Percentiles rank a stretch among this genome's conserved stretches.
Evolutionary conservation across 2,329 filamentous ascomycete genomes (phyloP).

Genomic region (Ophiocordyceps sinensis): DNA sequence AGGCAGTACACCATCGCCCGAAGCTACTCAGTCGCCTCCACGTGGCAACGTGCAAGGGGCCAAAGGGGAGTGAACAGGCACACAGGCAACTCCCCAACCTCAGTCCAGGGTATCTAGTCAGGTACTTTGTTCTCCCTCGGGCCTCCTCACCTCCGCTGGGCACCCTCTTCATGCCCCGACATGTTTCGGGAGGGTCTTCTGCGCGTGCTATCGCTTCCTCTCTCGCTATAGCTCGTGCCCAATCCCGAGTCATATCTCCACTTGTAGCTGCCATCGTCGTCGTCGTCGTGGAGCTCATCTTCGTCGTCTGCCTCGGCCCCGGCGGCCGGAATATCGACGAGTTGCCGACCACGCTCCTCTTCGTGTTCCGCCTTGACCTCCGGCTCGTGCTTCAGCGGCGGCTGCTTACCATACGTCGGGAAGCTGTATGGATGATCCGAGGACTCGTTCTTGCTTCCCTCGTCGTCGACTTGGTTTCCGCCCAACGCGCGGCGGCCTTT

Average conservation of each 20-base stretch:
- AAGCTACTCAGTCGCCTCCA: not conserved
- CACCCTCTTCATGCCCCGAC: constrained; percentile 5
- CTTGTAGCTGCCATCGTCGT: constrained; percentile 14
- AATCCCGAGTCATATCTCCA: constrained; percentile 30
- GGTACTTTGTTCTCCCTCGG: too few species aligned
- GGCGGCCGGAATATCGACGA: constrained; percentile 19
- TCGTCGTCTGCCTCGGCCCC: constrained; percentile 33
- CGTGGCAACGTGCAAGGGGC: too few species aligned
- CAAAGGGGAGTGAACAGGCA: too few species aligned
- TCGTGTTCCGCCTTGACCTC: constrained; percentile 20
- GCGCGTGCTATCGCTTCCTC: constrained; percentile 16
- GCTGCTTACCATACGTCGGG: constrained; percentile 25
- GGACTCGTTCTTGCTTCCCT: constrained; percentile 13
- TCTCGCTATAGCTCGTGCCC: constrained; percentile 38
- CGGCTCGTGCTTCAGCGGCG: constrained; percentile 25
- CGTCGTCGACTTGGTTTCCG: constrained; percentile 9
- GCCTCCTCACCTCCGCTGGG: not conserved
- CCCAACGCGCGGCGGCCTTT: constrained; percentile 3
- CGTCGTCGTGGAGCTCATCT: constrained; percentile 23
- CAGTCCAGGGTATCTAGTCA: too few species aligned
- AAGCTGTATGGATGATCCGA: constrained; percentile 30
- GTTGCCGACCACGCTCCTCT: constrained; percentile 9
- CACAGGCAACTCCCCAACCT: too few species aligned
- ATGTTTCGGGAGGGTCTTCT: constrained; percentile 14
- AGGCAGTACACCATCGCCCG: too few species aligned